These are phyloP conservation scores for Pseudovirgaria hyperparasitica DNA, from an alignment of 2,329 filamentous ascomycete species.

Conservation along the genomic window DNA sequence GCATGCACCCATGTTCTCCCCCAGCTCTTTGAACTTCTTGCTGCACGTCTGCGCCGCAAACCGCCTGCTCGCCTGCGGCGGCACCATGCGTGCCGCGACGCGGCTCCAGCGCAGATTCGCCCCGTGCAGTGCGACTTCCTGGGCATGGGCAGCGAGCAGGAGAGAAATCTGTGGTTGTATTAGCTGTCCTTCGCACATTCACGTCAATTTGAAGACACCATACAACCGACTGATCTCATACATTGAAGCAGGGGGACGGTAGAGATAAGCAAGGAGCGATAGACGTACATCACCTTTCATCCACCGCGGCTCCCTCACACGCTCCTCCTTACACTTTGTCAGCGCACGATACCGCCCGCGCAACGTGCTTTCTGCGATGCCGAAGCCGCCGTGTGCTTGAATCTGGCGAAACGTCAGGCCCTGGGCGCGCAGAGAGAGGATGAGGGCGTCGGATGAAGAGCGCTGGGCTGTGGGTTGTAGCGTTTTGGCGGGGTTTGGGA, in stretches of 20 bases:
- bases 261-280: neutral
- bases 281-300: constrained; percentile 47
- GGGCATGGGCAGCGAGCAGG: constrained; percentile 11
- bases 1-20: no score
- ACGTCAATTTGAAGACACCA: constrained; percentile 11
- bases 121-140: constrained; percentile 6
- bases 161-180: constrained; percentile 11
- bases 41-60: constrained; percentile 51
- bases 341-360: constrained; percentile 54
- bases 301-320: constrained; percentile 57
- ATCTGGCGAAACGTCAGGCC: constrained; percentile 57
- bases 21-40: constrained; percentile 43
- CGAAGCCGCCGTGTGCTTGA: constrained; percentile 39
- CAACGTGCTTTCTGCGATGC: constrained; percentile 59
- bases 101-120: constrained; percentile 3
- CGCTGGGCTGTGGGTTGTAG: no score
- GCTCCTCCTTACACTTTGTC: constrained; percentile 48
- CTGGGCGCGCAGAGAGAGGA: constrained; percentile 38
- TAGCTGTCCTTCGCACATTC: neutral
- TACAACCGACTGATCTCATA: constrained; percentile 4
- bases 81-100: constrained; percentile 2
- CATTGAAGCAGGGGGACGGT: constrained; percentile 1
- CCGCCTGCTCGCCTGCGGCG: constrained; percentile 12
- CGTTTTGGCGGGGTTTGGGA: no score
- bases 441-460: constrained; percentile 30